Conservation (phyloP, 345 rosid species). For the Linum tenue region DNA sequence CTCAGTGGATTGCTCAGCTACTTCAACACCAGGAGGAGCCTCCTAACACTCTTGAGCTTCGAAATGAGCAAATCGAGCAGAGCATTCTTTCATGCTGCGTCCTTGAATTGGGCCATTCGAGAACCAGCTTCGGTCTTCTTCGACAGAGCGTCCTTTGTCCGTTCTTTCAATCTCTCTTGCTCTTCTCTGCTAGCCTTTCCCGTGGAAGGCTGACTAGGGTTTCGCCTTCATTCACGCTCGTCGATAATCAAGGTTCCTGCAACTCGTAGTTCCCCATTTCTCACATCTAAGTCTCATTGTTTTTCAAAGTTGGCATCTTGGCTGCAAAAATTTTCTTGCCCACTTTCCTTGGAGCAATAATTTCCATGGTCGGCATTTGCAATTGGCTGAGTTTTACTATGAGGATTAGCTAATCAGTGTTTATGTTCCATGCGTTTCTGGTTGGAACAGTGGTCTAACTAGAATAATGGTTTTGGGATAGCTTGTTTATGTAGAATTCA, state of each 20-base stretch:
- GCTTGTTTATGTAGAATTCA: no score
- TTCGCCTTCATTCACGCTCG: neutral
- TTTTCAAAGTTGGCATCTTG: no score
- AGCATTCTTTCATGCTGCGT: slow-evolving; percentile 56
- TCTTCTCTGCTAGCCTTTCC: slow-evolving; percentile 7
- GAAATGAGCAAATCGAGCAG: slow-evolving; percentile 57
- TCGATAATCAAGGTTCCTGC: neutral
- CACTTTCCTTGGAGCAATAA: no score
- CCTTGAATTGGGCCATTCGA: slow-evolving; percentile 40
- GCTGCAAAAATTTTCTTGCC: no score
- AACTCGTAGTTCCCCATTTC: neutral
- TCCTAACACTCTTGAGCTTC: slow-evolving; percentile 25
- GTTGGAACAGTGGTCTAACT: no score
- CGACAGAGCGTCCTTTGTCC: slow-evolving; percentile 2
- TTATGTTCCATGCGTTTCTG: no score
- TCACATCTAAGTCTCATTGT: neutral
- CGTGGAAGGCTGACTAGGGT: neutral
- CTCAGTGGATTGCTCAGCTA: slow-evolving; percentile 21
- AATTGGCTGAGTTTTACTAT: no score
- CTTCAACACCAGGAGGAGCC: slow-evolving; percentile 15
- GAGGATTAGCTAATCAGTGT: no score
- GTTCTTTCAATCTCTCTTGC: neutral
- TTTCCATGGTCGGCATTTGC: no score
- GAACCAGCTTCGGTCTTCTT: slow-evolving; percentile 6
- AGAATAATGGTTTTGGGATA: no score